Conservation (phyloP, 148 eudicot genomes). For the Rhododendron henanense region DNA sequence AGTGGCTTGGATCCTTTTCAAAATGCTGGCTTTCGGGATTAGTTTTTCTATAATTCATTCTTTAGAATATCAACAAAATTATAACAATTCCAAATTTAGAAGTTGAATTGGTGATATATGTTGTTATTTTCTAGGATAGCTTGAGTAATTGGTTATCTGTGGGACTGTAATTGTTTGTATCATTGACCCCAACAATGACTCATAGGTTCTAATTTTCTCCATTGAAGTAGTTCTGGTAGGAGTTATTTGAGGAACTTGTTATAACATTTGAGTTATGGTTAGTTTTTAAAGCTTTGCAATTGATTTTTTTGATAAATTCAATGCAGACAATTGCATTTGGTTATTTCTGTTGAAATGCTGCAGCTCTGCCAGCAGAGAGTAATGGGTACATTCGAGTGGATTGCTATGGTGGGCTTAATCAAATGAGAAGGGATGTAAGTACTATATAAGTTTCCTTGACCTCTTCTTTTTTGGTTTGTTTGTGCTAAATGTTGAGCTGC, state of each 20-base stretch:
- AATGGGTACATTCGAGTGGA: conserved; percentile 96
- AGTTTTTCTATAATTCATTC: background rate
- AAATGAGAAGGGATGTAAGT: conserved; percentile 96
- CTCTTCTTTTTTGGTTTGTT: conserved; percentile 2
- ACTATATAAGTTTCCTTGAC: background rate
- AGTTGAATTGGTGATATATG: background rate
- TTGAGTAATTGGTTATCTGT: background rate
- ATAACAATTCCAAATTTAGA: background rate
- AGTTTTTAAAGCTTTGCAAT: conserved; percentile 1
- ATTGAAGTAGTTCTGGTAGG: background rate
- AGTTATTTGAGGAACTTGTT: background rate
- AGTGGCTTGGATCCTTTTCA: background rate
- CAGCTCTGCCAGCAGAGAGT: conserved; percentile 78
- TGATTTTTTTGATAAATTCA: conserved; percentile 32
- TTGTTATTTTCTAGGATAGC: background rate
- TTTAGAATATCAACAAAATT: background rate
- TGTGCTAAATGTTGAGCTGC: background rate
- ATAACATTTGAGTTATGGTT: background rate
- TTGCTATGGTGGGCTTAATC: conserved; percentile 99
- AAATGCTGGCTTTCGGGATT: background rate
- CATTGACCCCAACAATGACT: background rate
- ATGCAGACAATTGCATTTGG: conserved; percentile 82
- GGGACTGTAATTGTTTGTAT: background rate
- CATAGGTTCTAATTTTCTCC: background rate
- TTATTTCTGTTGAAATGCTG: conserved; percentile 81